These are phyloP conservation scores for Linaria vulgaris DNA, from an alignment of 257 asterid species.

Conservation along the genomic window DNA sequence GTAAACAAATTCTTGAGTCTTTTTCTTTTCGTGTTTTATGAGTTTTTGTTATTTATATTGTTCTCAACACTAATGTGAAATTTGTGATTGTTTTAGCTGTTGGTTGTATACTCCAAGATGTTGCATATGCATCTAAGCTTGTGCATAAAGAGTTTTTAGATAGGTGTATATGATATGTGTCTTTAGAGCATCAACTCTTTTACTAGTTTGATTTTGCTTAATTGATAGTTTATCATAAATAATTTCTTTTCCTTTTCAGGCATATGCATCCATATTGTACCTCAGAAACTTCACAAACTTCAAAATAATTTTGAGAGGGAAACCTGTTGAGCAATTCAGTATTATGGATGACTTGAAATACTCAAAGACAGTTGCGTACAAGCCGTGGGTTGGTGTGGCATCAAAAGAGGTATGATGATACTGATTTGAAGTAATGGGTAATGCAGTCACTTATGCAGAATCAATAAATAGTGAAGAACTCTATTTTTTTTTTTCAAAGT, in stretches of 20 bases:
- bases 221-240: conserved; percentile 2
- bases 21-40: no score
- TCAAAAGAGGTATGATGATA: conserved; percentile 56
- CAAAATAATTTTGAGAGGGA: conserved; percentile 75
- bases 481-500: not conserved
- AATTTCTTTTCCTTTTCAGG: conserved; percentile 49
- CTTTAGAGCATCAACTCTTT: conserved; percentile 10
- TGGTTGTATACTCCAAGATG: not conserved
- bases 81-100: no score
- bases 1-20: no score
- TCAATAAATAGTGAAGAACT: not conserved
- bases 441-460: not conserved
- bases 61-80: no score
- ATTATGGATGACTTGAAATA: conserved; percentile 68
- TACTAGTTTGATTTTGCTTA: conserved; percentile 15
- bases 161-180: not conserved
- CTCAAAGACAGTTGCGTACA: conserved; percentile 53
- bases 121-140: conserved; percentile 17
- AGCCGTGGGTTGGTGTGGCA: conserved; percentile 55
- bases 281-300: conserved; percentile 68
- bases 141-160: not conserved
- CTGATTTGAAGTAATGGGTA: conserved; percentile 9
- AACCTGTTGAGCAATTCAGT: conserved; percentile 69
- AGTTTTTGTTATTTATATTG: no score
- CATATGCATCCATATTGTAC: conserved; percentile 83